Conservation (phyloP, 495 filamentous ascomycete genomes). For the Annulohypoxylon bovei region DNA sequence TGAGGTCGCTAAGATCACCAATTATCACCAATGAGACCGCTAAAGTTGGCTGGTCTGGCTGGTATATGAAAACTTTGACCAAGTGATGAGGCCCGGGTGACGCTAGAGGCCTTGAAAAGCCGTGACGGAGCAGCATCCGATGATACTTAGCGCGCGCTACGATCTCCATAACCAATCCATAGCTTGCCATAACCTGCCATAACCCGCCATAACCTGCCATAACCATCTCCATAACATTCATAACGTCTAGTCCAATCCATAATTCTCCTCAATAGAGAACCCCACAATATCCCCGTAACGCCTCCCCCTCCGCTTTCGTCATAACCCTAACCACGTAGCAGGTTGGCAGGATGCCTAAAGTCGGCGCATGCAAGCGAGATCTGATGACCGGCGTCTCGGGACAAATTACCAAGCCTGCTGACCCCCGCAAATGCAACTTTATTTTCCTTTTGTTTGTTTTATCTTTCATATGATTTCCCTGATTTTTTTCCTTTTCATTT, state of each 20-base stretch:
- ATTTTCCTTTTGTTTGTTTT: neutral
- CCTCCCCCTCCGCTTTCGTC: slow-evolving; percentile 27
- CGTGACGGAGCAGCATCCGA: slow-evolving; percentile 10
- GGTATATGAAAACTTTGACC: slow-evolving; percentile 24
- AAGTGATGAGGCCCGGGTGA: slow-evolving; percentile 36
- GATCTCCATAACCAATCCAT: neutral
- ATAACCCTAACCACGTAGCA: slow-evolving; percentile 35
- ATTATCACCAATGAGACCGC: neutral
- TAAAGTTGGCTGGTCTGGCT: neutral
- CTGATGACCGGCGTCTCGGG: slow-evolving; percentile 37
- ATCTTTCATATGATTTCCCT: neutral
- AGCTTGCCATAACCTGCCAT: neutral
- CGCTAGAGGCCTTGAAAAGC: slow-evolving; percentile 14
- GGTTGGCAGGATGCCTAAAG: neutral
- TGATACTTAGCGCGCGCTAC: slow-evolving; percentile 5
- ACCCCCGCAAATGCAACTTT: slow-evolving; percentile 26
- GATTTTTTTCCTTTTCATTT: too few species aligned
- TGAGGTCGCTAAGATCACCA: neutral
- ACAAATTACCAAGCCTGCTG: slow-evolving; percentile 26
- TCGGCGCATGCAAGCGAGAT: slow-evolving; percentile 37
- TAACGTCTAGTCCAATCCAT: neutral
- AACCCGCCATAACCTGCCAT: neutral
- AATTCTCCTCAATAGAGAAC: neutral
- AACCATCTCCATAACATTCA: neutral
- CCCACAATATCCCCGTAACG: slow-evolving; percentile 23